Percentiles rank a stretch among this genome's conserved stretches.
These are phyloP conservation scores for Mallotus japonicus DNA, from an alignment of 441 rosid genomes.

Conservation along the genomic window DNA sequence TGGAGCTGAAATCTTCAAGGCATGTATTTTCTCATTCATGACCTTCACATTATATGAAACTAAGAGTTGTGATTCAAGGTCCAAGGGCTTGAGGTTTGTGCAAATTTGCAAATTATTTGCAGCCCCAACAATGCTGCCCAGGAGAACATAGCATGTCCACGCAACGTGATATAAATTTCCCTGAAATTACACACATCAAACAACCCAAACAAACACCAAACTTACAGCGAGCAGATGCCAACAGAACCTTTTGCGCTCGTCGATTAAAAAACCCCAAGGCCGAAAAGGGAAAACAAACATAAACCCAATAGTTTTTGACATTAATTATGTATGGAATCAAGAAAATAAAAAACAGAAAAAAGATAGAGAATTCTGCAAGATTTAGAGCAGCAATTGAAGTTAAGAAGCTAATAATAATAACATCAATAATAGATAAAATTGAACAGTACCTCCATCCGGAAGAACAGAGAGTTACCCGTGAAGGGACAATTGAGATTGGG, in stretches of 20 bases:
- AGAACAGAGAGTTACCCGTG: constrained; percentile 45
- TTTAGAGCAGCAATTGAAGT: not conserved
- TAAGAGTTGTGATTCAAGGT: constrained; percentile 17
- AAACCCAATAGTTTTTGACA: too few species aligned
- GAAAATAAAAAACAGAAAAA: not conserved
- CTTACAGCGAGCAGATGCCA: not conserved
- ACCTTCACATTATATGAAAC: constrained; percentile 18
- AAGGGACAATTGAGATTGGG: constrained; percentile 20
- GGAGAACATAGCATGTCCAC: constrained; percentile 27
- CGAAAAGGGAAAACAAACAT: too few species aligned
- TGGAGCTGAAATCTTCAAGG: constrained; percentile 8
- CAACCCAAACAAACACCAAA: constrained; percentile 4
- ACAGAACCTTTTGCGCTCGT: too few species aligned
- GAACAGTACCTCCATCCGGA: constrained; percentile 62
- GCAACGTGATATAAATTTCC: not conserved
- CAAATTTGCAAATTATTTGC: constrained; percentile 9
- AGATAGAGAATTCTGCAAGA: not conserved
- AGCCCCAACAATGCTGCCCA: constrained; percentile 14
- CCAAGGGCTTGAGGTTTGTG: constrained; percentile 12
- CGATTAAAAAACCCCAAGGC: too few species aligned
- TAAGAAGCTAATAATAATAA: not conserved
- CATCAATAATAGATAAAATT: too few species aligned
- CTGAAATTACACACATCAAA: constrained; percentile 25
- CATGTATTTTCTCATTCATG: constrained; percentile 4
- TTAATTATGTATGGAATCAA: too few species aligned